Evolutionary conservation across 164 flowering plant genomes (phyloP).

Genomic region (Vitis labrusca): DNA sequence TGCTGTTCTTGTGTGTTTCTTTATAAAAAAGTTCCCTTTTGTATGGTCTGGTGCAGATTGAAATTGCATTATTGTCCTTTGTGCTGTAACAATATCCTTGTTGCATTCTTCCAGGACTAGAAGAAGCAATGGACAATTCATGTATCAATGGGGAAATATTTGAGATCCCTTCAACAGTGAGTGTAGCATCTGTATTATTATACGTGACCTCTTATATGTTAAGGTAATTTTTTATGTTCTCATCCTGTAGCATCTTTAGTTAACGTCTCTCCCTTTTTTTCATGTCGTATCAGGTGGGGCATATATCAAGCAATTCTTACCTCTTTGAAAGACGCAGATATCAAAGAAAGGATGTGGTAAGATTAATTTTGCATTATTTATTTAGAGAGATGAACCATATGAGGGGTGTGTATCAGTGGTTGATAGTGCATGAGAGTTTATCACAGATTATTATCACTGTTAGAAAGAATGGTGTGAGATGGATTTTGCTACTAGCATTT

Average conservation of each 20-base stretch:
- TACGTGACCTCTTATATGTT: neutral
- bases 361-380: neutral
- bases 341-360: conserved; percentile 9
- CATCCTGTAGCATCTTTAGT: too few species aligned
- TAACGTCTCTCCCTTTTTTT: neutral
- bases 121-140: conserved; percentile 33
- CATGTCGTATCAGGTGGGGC: conserved; percentile 7
- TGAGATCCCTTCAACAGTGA: conserved; percentile 27
- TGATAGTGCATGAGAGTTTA: neutral
- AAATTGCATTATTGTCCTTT: too few species aligned
- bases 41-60: neutral
- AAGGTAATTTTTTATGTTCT: too few species aligned
- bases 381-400: neutral
- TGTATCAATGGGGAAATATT: conserved; percentile 11
- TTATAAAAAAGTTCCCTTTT: neutral
- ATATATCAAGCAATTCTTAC: conserved; percentile 4
- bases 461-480: neutral
- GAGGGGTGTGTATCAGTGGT: too few species aligned
- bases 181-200: conserved; percentile 8
- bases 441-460: neutral
- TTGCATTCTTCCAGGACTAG: conserved; percentile 22
- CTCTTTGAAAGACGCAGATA: conserved; percentile 8
- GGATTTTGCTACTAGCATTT: neutral
- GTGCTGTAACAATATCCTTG: neutral
- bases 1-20: too few species aligned